Evolutionary conservation across 202 grass and related monocot genomes (phyloP).

Genomic region (Tripidium arundinaceum): DNA sequence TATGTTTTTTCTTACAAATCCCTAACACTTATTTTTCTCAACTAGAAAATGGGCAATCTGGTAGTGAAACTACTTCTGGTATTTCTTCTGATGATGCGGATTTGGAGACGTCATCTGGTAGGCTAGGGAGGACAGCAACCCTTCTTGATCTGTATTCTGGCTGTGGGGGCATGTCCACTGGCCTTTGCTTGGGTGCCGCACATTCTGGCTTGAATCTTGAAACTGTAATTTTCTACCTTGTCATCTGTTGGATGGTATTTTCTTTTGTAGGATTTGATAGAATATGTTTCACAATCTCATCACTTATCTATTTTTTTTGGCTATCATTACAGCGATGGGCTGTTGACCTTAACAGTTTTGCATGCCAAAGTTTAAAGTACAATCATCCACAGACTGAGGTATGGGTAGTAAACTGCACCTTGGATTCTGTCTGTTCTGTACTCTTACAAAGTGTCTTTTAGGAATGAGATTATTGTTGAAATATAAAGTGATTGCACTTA

Average conservation of each 20-base stretch:
- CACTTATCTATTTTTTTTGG: neutral
- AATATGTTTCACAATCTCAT: neutral
- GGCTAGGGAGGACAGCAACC: slow-evolving; percentile 22
- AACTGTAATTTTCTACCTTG: slow-evolving; percentile 42
- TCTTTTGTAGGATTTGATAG: too few species aligned
- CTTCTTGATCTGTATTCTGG: slow-evolving; percentile 92
- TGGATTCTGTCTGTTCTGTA: neutral
- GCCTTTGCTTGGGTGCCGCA: slow-evolving; percentile 61
- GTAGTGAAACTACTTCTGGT: slow-evolving; percentile 16
- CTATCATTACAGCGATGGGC: slow-evolving; percentile 46
- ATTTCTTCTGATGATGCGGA: slow-evolving; percentile 53
- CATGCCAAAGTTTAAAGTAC: slow-evolving; percentile 64
- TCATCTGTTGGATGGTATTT: neutral
- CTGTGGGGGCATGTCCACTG: slow-evolving; percentile 82
- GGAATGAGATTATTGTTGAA: too few species aligned
- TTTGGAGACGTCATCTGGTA: slow-evolving; percentile 15
- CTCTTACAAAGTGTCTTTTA: neutral
- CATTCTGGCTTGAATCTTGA: slow-evolving; percentile 54
- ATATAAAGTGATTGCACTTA: too few species aligned
- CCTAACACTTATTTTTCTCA: neutral
- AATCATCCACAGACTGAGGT: slow-evolving; percentile 80
- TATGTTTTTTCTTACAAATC: neutral
- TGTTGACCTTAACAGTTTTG: slow-evolving; percentile 59
- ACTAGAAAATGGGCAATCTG: slow-evolving; percentile 40
- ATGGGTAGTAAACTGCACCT: neutral